Percentiles rank a stretch among this genome's conserved stretches.
phyloP scores from a whole-genome alignment of 371 early-diverging fungal species.

The Syncephalastrum monosporum region DNA sequence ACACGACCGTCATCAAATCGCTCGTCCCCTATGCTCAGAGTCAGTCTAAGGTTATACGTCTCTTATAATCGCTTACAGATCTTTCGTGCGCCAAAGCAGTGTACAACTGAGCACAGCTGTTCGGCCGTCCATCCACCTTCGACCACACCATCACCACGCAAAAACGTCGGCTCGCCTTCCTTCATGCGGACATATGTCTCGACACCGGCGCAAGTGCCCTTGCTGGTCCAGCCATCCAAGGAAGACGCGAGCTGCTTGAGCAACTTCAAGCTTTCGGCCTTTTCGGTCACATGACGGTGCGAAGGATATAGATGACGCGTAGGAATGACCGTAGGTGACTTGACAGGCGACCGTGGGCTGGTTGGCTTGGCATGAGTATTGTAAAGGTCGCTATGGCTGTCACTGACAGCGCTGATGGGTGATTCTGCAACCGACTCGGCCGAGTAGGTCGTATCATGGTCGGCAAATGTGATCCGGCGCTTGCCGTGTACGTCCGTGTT shows the following conservation, averaged over 20 bases:
- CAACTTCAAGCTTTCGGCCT: conserved; percentile 12
- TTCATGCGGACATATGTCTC: conserved; percentile 3
- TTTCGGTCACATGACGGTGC: conserved; percentile 22
- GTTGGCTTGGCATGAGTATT: not conserved
- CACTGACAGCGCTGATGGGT: not conserved
- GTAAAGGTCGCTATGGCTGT: not conserved
- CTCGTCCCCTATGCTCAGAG: conserved; percentile 44
- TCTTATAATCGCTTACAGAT: conserved; percentile 27
- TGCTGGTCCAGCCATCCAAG: conserved; percentile 14
- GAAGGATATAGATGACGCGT: conserved; percentile 17
- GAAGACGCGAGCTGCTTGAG: conserved; percentile 21
- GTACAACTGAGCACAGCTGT: conserved; percentile 47
- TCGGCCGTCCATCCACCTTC: conserved; percentile 56
- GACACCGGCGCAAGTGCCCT: conserved; percentile 11
- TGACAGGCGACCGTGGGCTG: not conserved
- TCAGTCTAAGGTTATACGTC: not conserved
- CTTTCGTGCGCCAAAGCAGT: conserved; percentile 45
- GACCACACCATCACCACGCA: conserved; percentile 53
- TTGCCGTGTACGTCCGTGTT: conserved; percentile 6
- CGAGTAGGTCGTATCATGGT: conserved; percentile 21
- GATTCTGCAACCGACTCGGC: conserved; percentile 6
- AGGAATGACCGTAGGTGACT: conserved; percentile 7
- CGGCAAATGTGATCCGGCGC: conserved; percentile 39
- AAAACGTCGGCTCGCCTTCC: conserved; percentile 26
- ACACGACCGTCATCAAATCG: conserved; percentile 50